These are phyloP conservation scores for Saccharomycopsis malanga DNA, from an alignment of 805 yeast species.

Conservation along the genomic window DNA sequence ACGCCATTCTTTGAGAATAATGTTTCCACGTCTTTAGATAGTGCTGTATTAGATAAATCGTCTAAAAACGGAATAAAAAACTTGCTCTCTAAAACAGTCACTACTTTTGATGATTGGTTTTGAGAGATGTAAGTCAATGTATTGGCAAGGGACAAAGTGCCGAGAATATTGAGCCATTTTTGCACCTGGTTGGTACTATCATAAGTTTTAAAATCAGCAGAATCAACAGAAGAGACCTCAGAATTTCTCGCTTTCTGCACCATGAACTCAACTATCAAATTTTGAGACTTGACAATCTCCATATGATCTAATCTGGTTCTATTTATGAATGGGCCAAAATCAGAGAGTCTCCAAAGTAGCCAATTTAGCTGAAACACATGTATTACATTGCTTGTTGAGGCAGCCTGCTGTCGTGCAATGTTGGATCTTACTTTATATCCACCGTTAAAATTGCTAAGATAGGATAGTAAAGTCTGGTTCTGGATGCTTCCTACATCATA, in stretches of 20 bases:
- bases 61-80: slow-evolving; percentile 12
- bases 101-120: neutral
- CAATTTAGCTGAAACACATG: slow-evolving; percentile 6
- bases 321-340: neutral
- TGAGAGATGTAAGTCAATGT: neutral
- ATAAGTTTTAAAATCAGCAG: neutral
- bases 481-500: neutral
- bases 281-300: slow-evolving; percentile 14
- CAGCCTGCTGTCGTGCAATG: neutral
- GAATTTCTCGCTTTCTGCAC: neutral
- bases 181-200: neutral
- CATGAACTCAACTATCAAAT: slow-evolving; percentile 8
- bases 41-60: neutral
- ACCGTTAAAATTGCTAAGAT: slow-evolving; percentile 5
- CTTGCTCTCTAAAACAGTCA: slow-evolving; percentile 2
- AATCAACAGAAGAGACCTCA: neutral
- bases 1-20: slow-evolving; percentile 4
- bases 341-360: slow-evolving; percentile 15
- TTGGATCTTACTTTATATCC: no score
- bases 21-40: neutral
- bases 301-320: slow-evolving; percentile 6
- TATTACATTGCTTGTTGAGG: neutral
- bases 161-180: slow-evolving; percentile 7
- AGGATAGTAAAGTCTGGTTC: neutral
- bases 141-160: slow-evolving; percentile 7